Percentiles rank a stretch among this genome's conserved stretches.
Evolutionary conservation across 176 grass and related monocot species (phyloP).

Genomic region (Hsuehochloa calcarea): DNA sequence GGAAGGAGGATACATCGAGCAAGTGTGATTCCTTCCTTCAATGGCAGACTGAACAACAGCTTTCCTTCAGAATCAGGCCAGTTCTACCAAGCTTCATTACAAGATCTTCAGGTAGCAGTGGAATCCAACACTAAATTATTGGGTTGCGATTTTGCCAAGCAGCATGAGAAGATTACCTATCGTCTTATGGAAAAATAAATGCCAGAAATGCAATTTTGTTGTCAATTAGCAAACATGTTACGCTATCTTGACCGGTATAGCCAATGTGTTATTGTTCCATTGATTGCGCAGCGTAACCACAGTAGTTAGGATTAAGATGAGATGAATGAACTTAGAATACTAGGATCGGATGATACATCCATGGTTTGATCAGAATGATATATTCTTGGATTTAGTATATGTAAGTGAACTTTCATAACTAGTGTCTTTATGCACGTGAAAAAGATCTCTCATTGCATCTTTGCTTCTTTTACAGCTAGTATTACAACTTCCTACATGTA

Average conservation of each 20-base stretch:
- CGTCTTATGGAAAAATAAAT: slow-evolving; percentile 18
- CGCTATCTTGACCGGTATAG: background rate
- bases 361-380: background rate
- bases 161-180: slow-evolving; percentile 43
- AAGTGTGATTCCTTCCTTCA: background rate
- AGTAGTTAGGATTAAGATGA: slow-evolving; percentile 19
- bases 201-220: background rate
- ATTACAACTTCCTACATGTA: background rate
- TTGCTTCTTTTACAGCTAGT: background rate
- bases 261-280: background rate
- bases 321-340: slow-evolving; percentile 5
- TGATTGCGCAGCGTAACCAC: background rate
- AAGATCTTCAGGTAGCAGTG: slow-evolving; percentile 47
- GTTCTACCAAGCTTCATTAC: slow-evolving; percentile 26
- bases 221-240: background rate
- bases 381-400: background rate
- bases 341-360: background rate
- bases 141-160: slow-evolving; percentile 34
- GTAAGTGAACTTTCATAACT: slow-evolving; percentile 5
- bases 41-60: background rate
- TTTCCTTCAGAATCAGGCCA: slow-evolving; percentile 5
- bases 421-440: background rate
- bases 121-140: slow-evolving; percentile 39
- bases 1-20: background rate
- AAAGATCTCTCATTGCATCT: background rate